Percentiles rank a stretch among this genome's conserved stretches.
These are phyloP conservation scores for Porpolomopsis calyptriformis DNA, from an alignment of 768 basidiomycete genomes.

Conservation along the genomic window DNA sequence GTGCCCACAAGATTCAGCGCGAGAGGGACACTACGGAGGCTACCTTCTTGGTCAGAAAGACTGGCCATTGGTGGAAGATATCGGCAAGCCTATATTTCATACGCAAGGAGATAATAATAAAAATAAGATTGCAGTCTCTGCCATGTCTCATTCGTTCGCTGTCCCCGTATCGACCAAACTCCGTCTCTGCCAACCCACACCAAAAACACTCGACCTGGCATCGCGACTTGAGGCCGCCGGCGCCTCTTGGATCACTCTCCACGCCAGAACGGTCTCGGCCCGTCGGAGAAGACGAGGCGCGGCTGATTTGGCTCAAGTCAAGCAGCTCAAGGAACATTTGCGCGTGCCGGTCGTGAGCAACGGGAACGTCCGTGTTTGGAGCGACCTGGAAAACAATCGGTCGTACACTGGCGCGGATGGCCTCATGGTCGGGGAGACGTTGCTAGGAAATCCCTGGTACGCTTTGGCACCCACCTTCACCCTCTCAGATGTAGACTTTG, in stretches of 20 bases:
- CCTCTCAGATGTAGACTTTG: neutral
- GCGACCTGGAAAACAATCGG: constrained; percentile 46
- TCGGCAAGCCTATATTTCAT: constrained; percentile 35
- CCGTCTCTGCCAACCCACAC: constrained; percentile 42
- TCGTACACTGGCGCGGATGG: constrained; percentile 56
- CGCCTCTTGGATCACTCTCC: constrained; percentile 60
- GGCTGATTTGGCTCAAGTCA: constrained; percentile 55
- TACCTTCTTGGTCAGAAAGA: constrained; percentile 67
- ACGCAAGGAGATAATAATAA: neutral
- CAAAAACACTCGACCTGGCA: constrained; percentile 46
- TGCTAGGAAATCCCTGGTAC: constrained; percentile 67
- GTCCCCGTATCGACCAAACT: constrained; percentile 62
- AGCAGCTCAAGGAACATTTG: constrained; percentile 39
- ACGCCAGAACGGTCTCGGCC: constrained; percentile 64
- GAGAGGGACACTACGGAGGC: constrained; percentile 58
- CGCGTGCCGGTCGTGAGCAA: constrained; percentile 61
- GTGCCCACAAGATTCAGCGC: constrained; percentile 64
- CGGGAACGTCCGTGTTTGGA: constrained; percentile 59
- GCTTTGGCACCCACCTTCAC: constrained; percentile 10
- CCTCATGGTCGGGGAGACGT: constrained; percentile 72
- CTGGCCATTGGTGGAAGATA: constrained; percentile 55
- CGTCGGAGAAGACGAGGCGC: constrained; percentile 60
- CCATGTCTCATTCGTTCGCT: constrained; percentile 50
- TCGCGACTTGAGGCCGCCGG: constrained; percentile 52
- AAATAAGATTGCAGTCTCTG: constrained; percentile 36